Evolutionary conservation across 1,284 basidiomycete species (phyloP).

Genomic region (Pseudozyma tsukubaensis): DNA sequence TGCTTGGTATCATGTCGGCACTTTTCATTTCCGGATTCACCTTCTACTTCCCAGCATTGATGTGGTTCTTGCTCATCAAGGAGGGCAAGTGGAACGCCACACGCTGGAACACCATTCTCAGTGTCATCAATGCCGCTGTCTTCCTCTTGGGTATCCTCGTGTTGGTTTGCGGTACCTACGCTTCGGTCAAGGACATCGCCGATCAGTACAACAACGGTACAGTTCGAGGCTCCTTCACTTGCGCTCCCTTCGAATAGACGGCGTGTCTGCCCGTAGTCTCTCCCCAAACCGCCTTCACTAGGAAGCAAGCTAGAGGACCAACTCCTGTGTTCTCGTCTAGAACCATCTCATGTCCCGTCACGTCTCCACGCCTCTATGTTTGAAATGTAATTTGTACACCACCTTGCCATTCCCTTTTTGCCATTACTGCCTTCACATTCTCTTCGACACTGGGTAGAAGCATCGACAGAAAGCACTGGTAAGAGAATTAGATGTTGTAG

Average conservation of each 20-base stretch:
- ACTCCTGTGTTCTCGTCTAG: not conserved
- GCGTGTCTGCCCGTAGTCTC: no score
- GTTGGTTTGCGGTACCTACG: conserved; percentile 53
- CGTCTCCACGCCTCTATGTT: conserved; percentile 6
- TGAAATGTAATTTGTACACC: conserved; percentile 25
- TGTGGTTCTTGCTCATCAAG: conserved; percentile 57
- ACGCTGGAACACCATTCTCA: conserved; percentile 44
- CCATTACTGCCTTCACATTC: not conserved
- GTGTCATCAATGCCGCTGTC: conserved; percentile 38
- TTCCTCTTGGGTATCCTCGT: conserved; percentile 54
- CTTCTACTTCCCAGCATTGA: conserved; percentile 71
- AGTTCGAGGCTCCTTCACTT: conserved; percentile 46
- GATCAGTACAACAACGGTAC: conserved; percentile 29
- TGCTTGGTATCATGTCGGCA: conserved; percentile 52
- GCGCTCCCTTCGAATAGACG: conserved; percentile 28
- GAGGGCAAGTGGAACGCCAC: conserved; percentile 49
- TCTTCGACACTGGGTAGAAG: not conserved
- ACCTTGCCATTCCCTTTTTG: conserved; percentile 6
- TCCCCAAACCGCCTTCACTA: not conserved
- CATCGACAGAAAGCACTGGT: not conserved
- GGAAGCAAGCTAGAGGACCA: conserved; percentile 1
- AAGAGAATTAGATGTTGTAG: not conserved
- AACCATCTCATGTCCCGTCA: conserved; percentile 7
- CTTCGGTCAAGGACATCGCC: conserved; percentile 40
- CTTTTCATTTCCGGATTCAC: conserved; percentile 57